Percentiles rank a stretch among this genome's conserved stretches.
Evolutionary conservation across 2,329 filamentous ascomycete genomes (phyloP).

Genomic region (Rhynchosporium agropyri): DNA sequence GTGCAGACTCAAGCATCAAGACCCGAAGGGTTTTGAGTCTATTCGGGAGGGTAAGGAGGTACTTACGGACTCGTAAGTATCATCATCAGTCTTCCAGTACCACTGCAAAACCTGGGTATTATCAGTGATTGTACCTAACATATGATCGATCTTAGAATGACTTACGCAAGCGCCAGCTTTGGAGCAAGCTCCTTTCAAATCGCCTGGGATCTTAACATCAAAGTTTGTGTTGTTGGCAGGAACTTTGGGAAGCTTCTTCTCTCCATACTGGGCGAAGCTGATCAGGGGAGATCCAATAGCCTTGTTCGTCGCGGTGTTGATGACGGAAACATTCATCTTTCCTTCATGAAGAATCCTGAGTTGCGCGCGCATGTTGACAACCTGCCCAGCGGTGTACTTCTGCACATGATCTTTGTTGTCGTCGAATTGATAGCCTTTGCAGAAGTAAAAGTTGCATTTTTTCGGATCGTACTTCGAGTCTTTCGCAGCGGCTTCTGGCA

Average conservation of each 20-base stretch:
- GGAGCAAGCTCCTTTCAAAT: conserved; percentile 48
- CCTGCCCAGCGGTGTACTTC: conserved; percentile 48
- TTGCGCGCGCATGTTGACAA: conserved; percentile 46
- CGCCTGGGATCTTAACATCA: conserved; percentile 54
- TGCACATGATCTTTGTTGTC: conserved; percentile 50
- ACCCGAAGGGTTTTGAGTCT: too few species aligned
- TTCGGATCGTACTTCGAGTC: conserved; percentile 33
- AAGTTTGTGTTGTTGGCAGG: conserved; percentile 52
- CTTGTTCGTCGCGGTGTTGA: conserved; percentile 51
- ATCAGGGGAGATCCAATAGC: conserved; percentile 53
- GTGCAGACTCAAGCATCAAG: not conserved
- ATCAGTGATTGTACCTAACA: conserved; percentile 35
- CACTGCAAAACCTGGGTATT: conserved; percentile 56
- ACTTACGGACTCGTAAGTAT: conserved; percentile 53
- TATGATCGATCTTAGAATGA: not conserved
- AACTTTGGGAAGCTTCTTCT: conserved; percentile 46
- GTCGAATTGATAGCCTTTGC: conserved; percentile 50
- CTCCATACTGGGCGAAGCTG: conserved; percentile 53
- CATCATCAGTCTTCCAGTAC: conserved; percentile 49
- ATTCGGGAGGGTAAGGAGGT: not conserved
- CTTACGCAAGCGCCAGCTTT: conserved; percentile 36
- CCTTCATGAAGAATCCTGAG: conserved; percentile 55
- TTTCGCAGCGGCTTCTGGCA: conserved; percentile 44
- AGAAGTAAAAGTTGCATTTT: conserved; percentile 49
- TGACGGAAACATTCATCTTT: conserved; percentile 56